These are phyloP conservation scores for Orbilia ellipsospora DNA, from an alignment of 2,329 filamentous ascomycete species.

Conservation along the genomic window DNA sequence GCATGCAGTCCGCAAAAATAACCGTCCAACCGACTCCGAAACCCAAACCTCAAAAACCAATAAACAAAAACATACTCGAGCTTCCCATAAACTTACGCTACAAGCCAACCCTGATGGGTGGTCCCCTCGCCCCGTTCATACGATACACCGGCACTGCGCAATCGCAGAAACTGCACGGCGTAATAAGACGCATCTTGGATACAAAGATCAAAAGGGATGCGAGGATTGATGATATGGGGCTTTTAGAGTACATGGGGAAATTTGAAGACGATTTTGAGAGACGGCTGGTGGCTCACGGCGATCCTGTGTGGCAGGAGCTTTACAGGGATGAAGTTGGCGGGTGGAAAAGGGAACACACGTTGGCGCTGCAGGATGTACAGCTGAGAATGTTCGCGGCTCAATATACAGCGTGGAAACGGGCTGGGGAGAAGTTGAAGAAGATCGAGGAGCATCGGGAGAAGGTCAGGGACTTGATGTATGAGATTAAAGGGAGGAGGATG, in stretches of 20 bases:
- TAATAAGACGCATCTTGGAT: slow-evolving; percentile 22
- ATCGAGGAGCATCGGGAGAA: slow-evolving; percentile 35
- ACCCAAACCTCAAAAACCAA: slow-evolving; percentile 6
- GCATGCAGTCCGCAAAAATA: slow-evolving; percentile 42
- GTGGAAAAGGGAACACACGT: slow-evolving; percentile 4
- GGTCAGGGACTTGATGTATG: slow-evolving; percentile 10
- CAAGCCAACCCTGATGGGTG: slow-evolving; percentile 31
- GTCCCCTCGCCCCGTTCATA: slow-evolving; percentile 32
- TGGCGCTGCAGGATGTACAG: slow-evolving; percentile 3
- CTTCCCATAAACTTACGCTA: slow-evolving; percentile 27
- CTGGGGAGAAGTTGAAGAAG: slow-evolving; percentile 14
- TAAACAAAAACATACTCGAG: slow-evolving; percentile 13
- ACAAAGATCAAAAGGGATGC: slow-evolving; percentile 31
- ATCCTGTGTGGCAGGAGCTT: slow-evolving; percentile 26
- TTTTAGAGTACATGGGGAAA: background rate
- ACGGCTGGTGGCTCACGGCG: slow-evolving; percentile 11
- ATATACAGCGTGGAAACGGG: slow-evolving; percentile 28
- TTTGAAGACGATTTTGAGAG: slow-evolving; percentile 34
- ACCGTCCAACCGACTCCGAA: slow-evolving; percentile 40
- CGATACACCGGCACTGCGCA: slow-evolving; percentile 41
- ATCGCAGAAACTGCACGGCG: background rate
- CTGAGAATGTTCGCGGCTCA: slow-evolving; percentile 17
- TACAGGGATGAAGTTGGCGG: slow-evolving; percentile 16
- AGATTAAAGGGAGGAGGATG: slow-evolving; percentile 7
- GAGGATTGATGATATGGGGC: slow-evolving; percentile 8